Percentiles rank a stretch among this genome's conserved stretches.
These are phyloP conservation scores for Westerdykella aurantiaca DNA, from an alignment of 2,329 filamentous ascomycete species.

Conservation along the genomic window DNA sequence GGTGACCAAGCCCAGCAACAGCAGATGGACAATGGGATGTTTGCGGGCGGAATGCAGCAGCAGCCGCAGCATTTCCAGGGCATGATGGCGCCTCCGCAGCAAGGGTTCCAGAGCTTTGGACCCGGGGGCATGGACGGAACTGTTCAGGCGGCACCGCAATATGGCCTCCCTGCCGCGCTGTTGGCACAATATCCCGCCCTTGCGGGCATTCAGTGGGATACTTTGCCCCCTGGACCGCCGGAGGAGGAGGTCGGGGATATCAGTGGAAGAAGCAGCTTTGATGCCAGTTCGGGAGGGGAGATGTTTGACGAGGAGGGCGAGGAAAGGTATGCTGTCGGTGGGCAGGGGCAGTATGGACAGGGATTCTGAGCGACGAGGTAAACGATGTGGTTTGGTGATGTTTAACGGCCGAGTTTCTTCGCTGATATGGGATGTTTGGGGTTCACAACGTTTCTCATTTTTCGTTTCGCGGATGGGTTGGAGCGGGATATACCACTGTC, in stretches of 20 bases:
- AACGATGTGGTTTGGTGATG: background rate
- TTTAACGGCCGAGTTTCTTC: too few relatives aligned
- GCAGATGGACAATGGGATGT: conserved; percentile 41
- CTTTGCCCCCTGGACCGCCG: conserved; percentile 57
- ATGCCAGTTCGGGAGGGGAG: conserved; percentile 61
- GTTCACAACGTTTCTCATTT: too few relatives aligned
- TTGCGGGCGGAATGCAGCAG: conserved; percentile 21
- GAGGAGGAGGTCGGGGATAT: conserved; percentile 57
- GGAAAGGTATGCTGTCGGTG: background rate
- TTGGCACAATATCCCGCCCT: conserved; percentile 89
- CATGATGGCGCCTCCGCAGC: conserved; percentile 30
- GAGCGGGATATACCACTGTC: too few relatives aligned
- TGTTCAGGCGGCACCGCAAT: conserved; percentile 20
- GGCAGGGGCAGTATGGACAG: conserved; percentile 3
- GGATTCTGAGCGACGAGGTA: background rate
- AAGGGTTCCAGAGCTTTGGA: conserved; percentile 30
- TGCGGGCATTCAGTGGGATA: conserved; percentile 82
- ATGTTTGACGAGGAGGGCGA: conserved; percentile 68
- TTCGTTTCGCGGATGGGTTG: too few relatives aligned
- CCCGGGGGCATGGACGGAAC: conserved; percentile 18
- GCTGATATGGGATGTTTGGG: too few relatives aligned
- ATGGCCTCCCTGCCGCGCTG: conserved; percentile 74
- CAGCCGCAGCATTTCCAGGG: conserved; percentile 24
- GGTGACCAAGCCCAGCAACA: conserved; percentile 53
- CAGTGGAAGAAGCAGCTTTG: conserved; percentile 76